Evolutionary conservation across 768 basidiomycete species (phyloP), one percentile per base, ranked within the genome.

Genomic region (Tulasnella sp.): DNA sequence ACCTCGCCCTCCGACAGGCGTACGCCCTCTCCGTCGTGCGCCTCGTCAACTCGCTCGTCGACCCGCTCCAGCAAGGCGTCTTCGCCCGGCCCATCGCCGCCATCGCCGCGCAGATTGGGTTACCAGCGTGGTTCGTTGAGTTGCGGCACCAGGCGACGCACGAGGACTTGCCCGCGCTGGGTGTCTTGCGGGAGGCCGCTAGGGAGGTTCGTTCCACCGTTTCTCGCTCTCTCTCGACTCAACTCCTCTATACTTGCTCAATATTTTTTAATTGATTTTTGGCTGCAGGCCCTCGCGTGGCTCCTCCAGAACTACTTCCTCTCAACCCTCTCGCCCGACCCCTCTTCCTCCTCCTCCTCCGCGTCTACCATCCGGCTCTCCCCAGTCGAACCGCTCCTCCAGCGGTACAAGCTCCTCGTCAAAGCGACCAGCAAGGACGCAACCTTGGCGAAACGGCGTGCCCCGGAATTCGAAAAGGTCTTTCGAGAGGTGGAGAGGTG

Each of bases 111-210:
- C 92, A 95, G 77, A 85, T 99, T 12, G 90, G 90, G 0, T 82
- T 99, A 1, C 96, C 97, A 0, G 81, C 84, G 0, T 95, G 91
- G 89, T 83, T 98, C 11, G 95, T 99, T 14, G 93, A 96, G 75
- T 83, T 98, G 12, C 85, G 97, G 44, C 97, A 98, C 81, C 92
- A 94, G 34, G 92, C 93, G 14, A 99, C 97, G 1, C 97, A 98
- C 77, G 96, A 98, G 77, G 93, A 96, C 74, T 81, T 98, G 14
- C 97, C 96, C 0, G 89, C 89, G 75, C 82, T 98, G 11, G 87
- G 89, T 69, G 80, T 95, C 5, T 83, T 97, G 19, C 85, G 90
- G 69, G 88, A 92, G 73, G 94, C 89, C 0, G 86, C 89, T 37
- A 83, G 84, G 71, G 90, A 95, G 85, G 94, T 86, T 73, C 26